phyloP scores from a whole-genome alignment of 148 eudicot genomes.

The Camellia granthamiana region DNA sequence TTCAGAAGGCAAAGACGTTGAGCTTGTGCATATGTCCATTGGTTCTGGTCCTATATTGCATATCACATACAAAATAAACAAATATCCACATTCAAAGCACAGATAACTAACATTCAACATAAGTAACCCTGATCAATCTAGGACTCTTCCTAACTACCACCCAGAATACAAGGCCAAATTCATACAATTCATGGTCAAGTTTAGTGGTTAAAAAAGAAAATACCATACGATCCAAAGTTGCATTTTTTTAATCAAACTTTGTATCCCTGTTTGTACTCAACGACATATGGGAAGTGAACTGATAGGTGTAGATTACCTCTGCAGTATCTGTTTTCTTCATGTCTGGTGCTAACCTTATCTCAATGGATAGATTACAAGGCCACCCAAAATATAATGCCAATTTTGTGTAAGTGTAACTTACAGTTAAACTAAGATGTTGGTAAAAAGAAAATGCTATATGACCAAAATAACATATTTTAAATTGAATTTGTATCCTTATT shows the following conservation, averaged over 20 bases:
- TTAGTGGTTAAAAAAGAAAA: neutral
- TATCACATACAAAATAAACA: neutral
- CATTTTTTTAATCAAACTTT: neutral
- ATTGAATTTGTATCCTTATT: neutral
- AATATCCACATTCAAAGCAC: neutral
- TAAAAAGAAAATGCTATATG: neutral
- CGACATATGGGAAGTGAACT: neutral
- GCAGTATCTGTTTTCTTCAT: neutral
- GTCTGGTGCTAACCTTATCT: neutral
- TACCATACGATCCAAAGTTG: neutral
- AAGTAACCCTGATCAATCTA: neutral
- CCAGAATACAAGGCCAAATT: neutral
- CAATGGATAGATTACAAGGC: neutral
- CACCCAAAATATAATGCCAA: neutral
- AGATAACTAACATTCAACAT: neutral
- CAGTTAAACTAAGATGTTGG: neutral
- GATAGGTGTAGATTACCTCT: neutral
- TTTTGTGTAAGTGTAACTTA: neutral
- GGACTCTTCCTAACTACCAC: neutral
- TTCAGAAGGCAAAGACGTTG: slow-evolving; percentile 38
- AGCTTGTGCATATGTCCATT: slow-evolving; percentile 44
- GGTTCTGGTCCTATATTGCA: slow-evolving; percentile 43
- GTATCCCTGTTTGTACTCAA: neutral
- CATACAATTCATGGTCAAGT: neutral
- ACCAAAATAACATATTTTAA: neutral